Evolutionary conservation across 768 basidiomycete genomes (phyloP).

Genomic region (Mycena floridula): DNA sequence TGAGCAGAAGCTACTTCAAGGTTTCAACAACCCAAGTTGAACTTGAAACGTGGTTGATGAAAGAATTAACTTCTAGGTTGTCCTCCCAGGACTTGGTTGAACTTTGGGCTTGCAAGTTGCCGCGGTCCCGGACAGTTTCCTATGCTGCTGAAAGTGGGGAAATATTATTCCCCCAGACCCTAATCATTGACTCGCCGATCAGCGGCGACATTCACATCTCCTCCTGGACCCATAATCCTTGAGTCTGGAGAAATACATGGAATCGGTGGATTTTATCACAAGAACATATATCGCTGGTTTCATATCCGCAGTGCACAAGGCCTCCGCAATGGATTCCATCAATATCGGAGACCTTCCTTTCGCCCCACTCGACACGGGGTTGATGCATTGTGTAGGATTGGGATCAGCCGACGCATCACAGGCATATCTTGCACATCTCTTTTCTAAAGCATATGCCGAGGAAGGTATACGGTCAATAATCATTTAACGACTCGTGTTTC

Average conservation of each 20-base stretch:
- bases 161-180: too few species aligned
- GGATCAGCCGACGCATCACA: conserved; percentile 18
- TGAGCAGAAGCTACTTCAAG: too few species aligned
- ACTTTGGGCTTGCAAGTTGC: too few species aligned
- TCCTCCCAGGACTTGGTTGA: too few species aligned
- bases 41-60: too few species aligned
- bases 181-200: too few species aligned
- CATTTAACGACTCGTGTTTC: not conserved
- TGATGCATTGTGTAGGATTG: conserved; percentile 9
- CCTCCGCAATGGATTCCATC: conserved; percentile 23
- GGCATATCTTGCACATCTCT: conserved; percentile 16
- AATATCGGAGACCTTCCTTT: conserved; percentile 23
- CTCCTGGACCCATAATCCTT: conserved; percentile 19
- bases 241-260: conserved; percentile 14
- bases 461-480: conserved; percentile 16
- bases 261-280: conserved; percentile 8
- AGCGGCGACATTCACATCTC: too few species aligned
- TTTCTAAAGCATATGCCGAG: conserved; percentile 13
- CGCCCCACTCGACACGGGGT: conserved; percentile 1
- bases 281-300: conserved; percentile 20
- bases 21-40: too few species aligned
- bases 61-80: too few species aligned
- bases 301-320: conserved; percentile 14
- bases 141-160: too few species aligned
- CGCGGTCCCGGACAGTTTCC: too few species aligned